Evolutionary conservation across 768 basidiomycete genomes (phyloP).

Genomic region (Termitomyces sp.): DNA sequence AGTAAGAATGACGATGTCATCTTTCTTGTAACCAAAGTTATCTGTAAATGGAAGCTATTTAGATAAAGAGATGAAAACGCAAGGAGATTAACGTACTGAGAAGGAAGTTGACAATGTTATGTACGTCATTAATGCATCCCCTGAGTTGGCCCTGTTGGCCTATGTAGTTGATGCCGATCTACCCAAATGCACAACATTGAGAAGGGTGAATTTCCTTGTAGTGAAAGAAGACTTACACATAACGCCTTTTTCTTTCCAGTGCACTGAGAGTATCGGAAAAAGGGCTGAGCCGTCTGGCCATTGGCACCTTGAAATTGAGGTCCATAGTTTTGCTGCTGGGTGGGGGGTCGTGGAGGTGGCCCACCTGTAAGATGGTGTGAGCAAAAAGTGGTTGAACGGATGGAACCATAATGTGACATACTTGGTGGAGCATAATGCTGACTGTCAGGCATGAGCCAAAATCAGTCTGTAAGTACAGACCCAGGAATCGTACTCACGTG

Average conservation of each 20-base stretch:
- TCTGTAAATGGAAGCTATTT: slow-evolving; percentile 25
- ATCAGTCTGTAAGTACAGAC: not conserved
- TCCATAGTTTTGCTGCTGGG: slow-evolving; percentile 58
- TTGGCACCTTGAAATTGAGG: slow-evolving; percentile 48
- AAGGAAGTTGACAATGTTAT: slow-evolving; percentile 78
- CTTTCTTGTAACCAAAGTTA: slow-evolving; percentile 60
- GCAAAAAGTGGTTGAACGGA: not conserved
- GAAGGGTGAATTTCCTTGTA: not conserved
- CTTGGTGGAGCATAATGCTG: slow-evolving; percentile 18
- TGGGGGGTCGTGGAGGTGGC: slow-evolving; percentile 51
- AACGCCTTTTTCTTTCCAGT: slow-evolving; percentile 86
- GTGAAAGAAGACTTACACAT: slow-evolving; percentile 47
- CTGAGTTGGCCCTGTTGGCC: slow-evolving; percentile 62
- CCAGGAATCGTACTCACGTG: slow-evolving; percentile 4
- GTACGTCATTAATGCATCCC: slow-evolving; percentile 92
- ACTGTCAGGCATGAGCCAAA: not conserved
- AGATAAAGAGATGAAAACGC: not conserved
- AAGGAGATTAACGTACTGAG: slow-evolving; percentile 40
- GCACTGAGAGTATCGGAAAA: slow-evolving; percentile 88
- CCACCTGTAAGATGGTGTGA: slow-evolving; percentile 19
- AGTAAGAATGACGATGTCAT: slow-evolving; percentile 84
- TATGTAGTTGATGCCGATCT: slow-evolving; percentile 91
- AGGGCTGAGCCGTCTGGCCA: slow-evolving; percentile 50
- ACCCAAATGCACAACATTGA: not conserved
- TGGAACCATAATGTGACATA: slow-evolving; percentile 3